Evolutionary conservation across 2,329 filamentous ascomycete species (phyloP).

Genomic region (Colletotrichum somersetense): DNA sequence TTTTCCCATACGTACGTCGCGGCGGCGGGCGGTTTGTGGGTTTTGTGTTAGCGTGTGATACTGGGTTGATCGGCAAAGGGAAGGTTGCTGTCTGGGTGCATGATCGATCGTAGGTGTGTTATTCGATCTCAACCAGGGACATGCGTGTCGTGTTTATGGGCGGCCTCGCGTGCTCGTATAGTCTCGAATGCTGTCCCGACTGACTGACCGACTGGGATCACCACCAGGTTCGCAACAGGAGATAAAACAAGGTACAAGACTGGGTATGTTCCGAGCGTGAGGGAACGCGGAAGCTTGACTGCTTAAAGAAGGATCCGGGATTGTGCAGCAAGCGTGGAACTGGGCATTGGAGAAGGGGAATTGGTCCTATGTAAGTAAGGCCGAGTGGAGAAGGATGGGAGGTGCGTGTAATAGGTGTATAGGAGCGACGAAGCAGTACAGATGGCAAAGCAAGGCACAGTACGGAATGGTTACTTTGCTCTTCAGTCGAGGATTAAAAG

Average conservation of each 20-base stretch:
- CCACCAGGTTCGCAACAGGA: conserved; percentile 31
- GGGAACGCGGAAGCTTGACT: conserved; percentile 32
- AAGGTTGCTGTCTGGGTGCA: conserved; percentile 28
- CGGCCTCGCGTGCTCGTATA: conserved; percentile 36
- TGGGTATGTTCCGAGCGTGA: conserved; percentile 18
- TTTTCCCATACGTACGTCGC: conserved; percentile 51
- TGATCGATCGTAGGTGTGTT: conserved; percentile 37
- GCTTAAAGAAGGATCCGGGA: conserved; percentile 37
- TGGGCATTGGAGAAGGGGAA: conserved; percentile 19
- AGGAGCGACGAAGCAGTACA: conserved; percentile 8
- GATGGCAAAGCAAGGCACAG: conserved; percentile 17
- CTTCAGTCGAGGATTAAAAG: conserved; percentile 16
- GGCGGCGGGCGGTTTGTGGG: background rate
- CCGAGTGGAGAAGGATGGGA: conserved; percentile 20
- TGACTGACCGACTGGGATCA: conserved; percentile 4
- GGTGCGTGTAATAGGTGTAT: conserved; percentile 1
- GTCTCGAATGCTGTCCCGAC: conserved; percentile 27
- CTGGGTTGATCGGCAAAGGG: conserved; percentile 27
- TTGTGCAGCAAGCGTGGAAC: conserved; percentile 37
- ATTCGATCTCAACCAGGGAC: conserved; percentile 18
- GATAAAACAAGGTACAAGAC: conserved; percentile 23
- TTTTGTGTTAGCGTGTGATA: conserved; percentile 19
- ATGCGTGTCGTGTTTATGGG: conserved; percentile 16
- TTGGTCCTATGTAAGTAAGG: conserved; percentile 20
- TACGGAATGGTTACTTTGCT: conserved; percentile 3